phyloP scores from a whole-genome alignment of 176 grass and related monocot genomes.

The Carex littledalei region DNA sequence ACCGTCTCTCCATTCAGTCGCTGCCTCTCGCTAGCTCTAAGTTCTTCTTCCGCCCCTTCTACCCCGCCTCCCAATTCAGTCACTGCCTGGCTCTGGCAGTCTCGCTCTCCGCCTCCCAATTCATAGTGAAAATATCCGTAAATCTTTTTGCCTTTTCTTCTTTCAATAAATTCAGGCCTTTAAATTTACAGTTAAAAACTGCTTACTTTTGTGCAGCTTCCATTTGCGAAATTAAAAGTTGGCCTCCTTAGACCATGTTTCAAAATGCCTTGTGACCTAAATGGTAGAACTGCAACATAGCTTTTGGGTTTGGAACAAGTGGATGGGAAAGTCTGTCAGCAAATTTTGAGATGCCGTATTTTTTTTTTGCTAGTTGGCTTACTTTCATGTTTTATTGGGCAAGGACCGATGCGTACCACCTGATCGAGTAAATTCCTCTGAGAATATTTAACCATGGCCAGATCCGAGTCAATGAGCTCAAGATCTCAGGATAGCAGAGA shows the following conservation, averaged over 20 bases:
- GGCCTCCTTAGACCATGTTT: slow-evolving; percentile 31
- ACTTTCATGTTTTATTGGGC: no score
- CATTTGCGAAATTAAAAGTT: slow-evolving; percentile 84
- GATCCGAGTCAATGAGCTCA: no score
- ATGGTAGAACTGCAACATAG: slow-evolving; percentile 57
- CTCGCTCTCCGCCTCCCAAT: no score
- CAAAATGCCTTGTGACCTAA: slow-evolving; percentile 74
- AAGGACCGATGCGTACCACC: no score
- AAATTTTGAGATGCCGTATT: slow-evolving; percentile 71
- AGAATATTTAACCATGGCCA: no score
- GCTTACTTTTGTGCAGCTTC: slow-evolving; percentile 50
- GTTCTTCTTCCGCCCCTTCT: no score
- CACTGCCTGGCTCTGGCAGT: no score
- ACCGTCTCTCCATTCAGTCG: no score
- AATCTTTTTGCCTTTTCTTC: slow-evolving; percentile 20
- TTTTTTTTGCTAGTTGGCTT: slow-evolving; percentile 47
- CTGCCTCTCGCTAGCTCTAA: no score
- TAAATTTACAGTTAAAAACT: background rate
- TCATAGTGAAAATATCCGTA: slow-evolving; percentile 70
- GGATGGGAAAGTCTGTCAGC: slow-evolving; percentile 52
- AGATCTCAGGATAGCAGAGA: no score
- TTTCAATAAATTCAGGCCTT: background rate
- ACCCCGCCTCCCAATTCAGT: no score
- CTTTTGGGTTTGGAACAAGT: slow-evolving; percentile 84
- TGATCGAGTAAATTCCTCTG: no score